Evolutionary conservation across 108 stramenopile species (phyloP), one percentile per base, ranked within the genome.

Genomic region (Conticribra weissflogii): DNA sequence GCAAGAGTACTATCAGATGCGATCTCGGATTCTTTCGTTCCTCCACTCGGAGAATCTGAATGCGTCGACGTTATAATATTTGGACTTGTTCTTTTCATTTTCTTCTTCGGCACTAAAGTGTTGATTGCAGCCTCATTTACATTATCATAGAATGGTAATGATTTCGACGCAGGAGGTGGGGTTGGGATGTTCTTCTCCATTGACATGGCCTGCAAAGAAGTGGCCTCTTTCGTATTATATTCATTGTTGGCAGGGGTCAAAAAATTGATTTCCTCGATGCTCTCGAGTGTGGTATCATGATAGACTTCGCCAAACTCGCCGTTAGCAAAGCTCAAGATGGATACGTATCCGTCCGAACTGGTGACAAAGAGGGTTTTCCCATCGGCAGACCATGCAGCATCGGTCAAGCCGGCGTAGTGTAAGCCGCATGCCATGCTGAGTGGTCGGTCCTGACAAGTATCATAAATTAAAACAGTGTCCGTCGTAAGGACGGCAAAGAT

Each of bases 351-450:
- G 83, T 96, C 95, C 9, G 85, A 70, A 60, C 90, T 92, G 24
- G 77, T 86, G 8, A 96, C 88, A 64, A 96, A 69, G 61, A 96
- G 72, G 25, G 74, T 71, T 52, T 54, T 76, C 30, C 91, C 95
- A 79, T 96, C 93, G 1, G 76, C 17, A 9, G 93, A 87, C 95
- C 95, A 96, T 54, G 80, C 68, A 22, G 83, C 88, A 82, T 94
- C 93, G 34, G 91, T 93, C 59, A 96, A 79, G 5, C 86, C 82
- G 12, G 95, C 83, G 81, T 96, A 94, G 70, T 96, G 95, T 41
- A 94, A 72, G n/a, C 90, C 90, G 32, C 72, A 56, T 17, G 81
- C 82, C 23, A 89, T 56, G 27, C 87, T 67, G 18, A 96, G 82
- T 19, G 95, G 95, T 14, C 63, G 54, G 32, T 75, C 34, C 70